A percentile compares a stretch with the other conserved stretches of the same genome.
Evolutionary conservation across 2,329 filamentous ascomycete species (phyloP).

Genomic region (Fusarium nodosum): DNA sequence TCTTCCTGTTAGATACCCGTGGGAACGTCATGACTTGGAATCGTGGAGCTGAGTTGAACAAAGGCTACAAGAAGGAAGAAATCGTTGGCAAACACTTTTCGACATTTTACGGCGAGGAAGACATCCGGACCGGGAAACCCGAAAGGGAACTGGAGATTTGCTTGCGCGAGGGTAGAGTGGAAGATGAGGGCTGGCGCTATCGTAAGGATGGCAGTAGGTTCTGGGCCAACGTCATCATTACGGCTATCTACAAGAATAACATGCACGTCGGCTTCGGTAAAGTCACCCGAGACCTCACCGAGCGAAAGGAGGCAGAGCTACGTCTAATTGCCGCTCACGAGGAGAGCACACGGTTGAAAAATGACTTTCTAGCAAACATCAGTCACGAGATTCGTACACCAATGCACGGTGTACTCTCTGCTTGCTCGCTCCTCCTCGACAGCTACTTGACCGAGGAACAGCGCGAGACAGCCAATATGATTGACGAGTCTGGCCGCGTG

Average conservation of each 20-base stretch:
- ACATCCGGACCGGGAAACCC: conserved; percentile 8
- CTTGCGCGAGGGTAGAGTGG: conserved; percentile 8
- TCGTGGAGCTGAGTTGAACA: conserved; percentile 12
- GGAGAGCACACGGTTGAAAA: conserved; percentile 7
- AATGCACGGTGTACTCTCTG: conserved; percentile 15
- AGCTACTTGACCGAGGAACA: conserved; percentile 4
- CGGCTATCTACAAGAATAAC: conserved; percentile 10
- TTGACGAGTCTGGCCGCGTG: conserved; percentile 2
- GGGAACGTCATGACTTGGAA: conserved; percentile 21
- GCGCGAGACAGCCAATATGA: conserved; percentile 20
- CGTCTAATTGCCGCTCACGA: conserved; percentile 13
- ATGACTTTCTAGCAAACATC: conserved; percentile 18
- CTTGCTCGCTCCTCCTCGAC: conserved; percentile 1
- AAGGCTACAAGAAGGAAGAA: conserved; percentile 16
- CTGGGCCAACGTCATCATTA: conserved; percentile 19
- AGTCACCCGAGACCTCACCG: conserved; percentile 11
- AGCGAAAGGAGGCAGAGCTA: conserved; percentile 14
- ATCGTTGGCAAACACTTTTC: conserved; percentile 15
- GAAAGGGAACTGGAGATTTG: conserved; percentile 20
- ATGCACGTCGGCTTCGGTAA: conserved; percentile 21
- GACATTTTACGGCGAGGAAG: conserved; percentile 14
- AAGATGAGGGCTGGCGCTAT: conserved; percentile 21
- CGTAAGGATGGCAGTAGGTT: conserved; percentile 15
- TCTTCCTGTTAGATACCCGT: conserved; percentile 11
- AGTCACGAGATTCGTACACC: conserved; percentile 21